These are phyloP conservation scores for Chlorella variabilis DNA, from an alignment of 163 green algal genomes.

Conservation along the genomic window DNA sequence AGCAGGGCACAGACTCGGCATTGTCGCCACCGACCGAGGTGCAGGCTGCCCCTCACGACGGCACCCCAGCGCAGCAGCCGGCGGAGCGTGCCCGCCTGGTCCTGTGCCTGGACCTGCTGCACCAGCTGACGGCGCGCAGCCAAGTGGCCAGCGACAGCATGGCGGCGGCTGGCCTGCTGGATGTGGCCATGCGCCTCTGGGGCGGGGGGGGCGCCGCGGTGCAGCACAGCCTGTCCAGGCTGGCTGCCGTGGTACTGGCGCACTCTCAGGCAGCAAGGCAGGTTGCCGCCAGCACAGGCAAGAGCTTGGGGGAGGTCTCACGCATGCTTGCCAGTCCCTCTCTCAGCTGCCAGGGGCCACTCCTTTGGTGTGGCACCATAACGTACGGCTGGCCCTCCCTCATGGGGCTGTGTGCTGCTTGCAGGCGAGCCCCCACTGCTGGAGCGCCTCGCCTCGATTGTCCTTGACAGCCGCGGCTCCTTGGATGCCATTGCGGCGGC, in stretches of 20 bases:
- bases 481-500: not conserved
- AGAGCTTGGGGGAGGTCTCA: too few species aligned
- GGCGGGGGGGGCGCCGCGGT: not conserved
- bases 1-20: too few species aligned
- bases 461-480: not conserved
- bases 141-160: not conserved
- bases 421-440: conserved; percentile 5
- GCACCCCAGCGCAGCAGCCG: not conserved
- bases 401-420: not conserved
- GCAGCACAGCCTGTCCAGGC: not conserved
- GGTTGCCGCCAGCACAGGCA: not conserved
- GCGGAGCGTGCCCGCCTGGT: not conserved
- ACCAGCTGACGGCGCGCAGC: not conserved
- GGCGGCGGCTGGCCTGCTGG: not conserved
- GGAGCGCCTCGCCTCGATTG: not conserved
- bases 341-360: too few species aligned
- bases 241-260: not conserved
- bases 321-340: too few species aligned
- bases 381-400: not conserved
- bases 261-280: not conserved
- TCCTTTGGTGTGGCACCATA: too few species aligned
- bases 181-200: not conserved
- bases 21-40: too few species aligned
- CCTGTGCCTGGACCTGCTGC: not conserved
- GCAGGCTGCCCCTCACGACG: too few species aligned